Percentiles rank a stretch among this genome's conserved stretches.
Conservation (phyloP, 306 rosid species). For the Lagenaria siceraria region DNA sequence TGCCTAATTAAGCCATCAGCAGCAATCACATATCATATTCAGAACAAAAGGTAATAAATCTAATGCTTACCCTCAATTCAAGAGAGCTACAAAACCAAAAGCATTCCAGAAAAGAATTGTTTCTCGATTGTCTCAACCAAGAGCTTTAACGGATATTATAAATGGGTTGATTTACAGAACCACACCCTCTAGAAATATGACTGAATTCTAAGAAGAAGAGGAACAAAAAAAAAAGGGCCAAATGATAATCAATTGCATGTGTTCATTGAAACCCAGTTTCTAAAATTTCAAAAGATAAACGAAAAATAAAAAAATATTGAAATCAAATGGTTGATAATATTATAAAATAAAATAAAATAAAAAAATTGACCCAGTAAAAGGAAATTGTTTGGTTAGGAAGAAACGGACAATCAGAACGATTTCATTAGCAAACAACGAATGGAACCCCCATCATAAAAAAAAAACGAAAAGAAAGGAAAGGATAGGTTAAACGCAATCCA, state of each 20-base stretch:
- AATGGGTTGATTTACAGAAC: background rate
- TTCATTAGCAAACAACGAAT: background rate
- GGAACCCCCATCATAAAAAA: background rate
- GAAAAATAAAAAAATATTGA: conserved; percentile 23
- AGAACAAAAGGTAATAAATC: background rate
- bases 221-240: conserved; percentile 14
- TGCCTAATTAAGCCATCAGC: background rate
- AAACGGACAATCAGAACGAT: background rate
- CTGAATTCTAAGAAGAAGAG: background rate
- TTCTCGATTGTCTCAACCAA: background rate
- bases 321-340: conserved; percentile 8
- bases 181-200: background rate
- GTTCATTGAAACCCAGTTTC: conserved; percentile 18
- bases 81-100: background rate
- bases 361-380: conserved; percentile 37
- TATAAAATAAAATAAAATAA: conserved; percentile 12
- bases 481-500: conserved; percentile 3
- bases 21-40: background rate
- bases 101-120: background rate
- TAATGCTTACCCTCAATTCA: conserved; percentile 5
- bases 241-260: conserved; percentile 30
- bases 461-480: background rate
- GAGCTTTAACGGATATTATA: background rate
- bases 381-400: conserved; percentile 7
- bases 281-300: conserved; percentile 11